Base-by-base conservation (phyloP, 805 yeast genomes). In the Schizosaccharomyces lindneri region DNA sequence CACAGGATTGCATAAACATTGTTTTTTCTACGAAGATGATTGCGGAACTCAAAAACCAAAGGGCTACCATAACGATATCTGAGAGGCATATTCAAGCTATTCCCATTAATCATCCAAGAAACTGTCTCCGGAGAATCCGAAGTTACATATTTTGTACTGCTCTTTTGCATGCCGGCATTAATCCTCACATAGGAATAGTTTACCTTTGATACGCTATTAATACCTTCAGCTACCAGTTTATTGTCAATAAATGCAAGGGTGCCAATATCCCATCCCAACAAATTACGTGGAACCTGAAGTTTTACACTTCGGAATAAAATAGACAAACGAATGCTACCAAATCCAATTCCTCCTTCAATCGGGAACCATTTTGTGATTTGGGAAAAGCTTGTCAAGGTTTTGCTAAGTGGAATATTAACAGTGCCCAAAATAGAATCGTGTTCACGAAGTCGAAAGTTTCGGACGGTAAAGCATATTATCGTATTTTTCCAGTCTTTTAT, bases 231-330 rank as follows among this genome's bases (percentile, higher is more conserved):
- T 17, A 36, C 11, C 24, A 59, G n/a, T 9, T 11, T 7, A 5
- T 5, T 24, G 15, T 21, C 27, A 15, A n/a, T 24, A 21, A 59
- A 29, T 24, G 11, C 55, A 19, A 59, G 43, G 32, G 61, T 43
- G 6, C 61, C 61, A 27, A 59, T 43, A 59, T 59, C 43, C 61
- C 61, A 59, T 17, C 61, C 61, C 24, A 15, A 43, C n/a, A 43
- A 46, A 3, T 19, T 19, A 11, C 55, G 21, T 11, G 48, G 55
- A 19, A 59, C 17, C 21, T 59, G 27, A 9, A 43, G 21, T 11
- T 46, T 43, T 27, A 59, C 27, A 17, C 55, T 43, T 17, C 55
- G 2, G 32, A 59, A 59, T 15, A 59, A n/a, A 59, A 43, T 59
- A 19, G 61, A 59, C 13, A 59, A 15, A 15, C 55, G 48, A n/a